Evolutionary conservation across 495 filamentous ascomycete species (phyloP).

Genomic region (Trichocladium antarcticum): DNA sequence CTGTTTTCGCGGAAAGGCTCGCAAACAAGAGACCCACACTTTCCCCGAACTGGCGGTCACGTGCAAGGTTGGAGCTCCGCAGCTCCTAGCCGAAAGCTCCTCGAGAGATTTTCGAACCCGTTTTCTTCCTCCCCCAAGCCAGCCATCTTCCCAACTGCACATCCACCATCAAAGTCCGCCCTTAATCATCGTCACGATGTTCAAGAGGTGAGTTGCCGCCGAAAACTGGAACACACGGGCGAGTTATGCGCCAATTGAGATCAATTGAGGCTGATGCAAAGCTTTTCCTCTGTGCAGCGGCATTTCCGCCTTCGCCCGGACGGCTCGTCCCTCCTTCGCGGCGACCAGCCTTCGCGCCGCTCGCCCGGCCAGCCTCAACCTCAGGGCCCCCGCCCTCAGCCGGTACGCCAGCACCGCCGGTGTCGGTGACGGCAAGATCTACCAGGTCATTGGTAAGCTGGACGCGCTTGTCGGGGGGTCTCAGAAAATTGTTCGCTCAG

Average conservation of each 20-base stretch:
- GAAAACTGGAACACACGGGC: not conserved
- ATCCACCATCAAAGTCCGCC: conserved; percentile 36
- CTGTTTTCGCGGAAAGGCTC: conserved; percentile 4
- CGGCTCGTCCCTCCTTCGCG: conserved; percentile 61
- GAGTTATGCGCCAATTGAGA: conserved; percentile 28
- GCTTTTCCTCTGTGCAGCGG: conserved; percentile 45
- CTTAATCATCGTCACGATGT: conserved; percentile 60
- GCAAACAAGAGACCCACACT: conserved; percentile 6
- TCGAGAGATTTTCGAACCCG: conserved; percentile 33
- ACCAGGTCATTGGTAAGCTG: conserved; percentile 50
- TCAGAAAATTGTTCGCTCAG: conserved; percentile 17
- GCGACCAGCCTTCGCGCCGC: conserved; percentile 55
- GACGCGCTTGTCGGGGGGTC: not conserved
- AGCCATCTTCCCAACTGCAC: conserved; percentile 29
- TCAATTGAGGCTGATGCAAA: conserved; percentile 36
- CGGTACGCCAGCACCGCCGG: conserved; percentile 60
- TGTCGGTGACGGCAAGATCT: conserved; percentile 64
- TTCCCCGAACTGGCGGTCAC: conserved; percentile 18
- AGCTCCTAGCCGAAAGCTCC: conserved; percentile 30
- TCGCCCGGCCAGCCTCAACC: conserved; percentile 51
- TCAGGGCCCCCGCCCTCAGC: conserved; percentile 48
- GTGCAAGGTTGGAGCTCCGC: conserved; percentile 27
- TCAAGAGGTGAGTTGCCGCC: conserved; percentile 62
- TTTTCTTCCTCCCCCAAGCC: conserved; percentile 29
- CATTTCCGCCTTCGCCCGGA: conserved; percentile 70